Base-by-base conservation (phyloP, 495 filamentous ascomycete species). In the Aspergillus carlsbadensis region DNA sequence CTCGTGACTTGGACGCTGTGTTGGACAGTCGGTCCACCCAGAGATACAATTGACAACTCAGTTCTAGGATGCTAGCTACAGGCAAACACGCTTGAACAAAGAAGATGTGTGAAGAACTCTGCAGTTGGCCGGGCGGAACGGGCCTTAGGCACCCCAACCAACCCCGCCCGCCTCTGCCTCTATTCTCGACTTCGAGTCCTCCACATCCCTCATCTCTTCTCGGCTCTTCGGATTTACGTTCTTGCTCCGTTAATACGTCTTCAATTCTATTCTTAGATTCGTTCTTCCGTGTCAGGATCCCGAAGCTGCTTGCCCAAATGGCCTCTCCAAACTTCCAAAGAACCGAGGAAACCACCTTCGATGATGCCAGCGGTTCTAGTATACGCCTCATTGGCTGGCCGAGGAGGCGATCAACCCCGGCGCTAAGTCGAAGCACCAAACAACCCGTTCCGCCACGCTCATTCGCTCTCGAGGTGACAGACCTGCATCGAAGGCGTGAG, bases 371-470 rank as follows among this genome's bases (percentile, higher is more conserved):
- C 70, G 68, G 64, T 69, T 73, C 71, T 63, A n/a, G n/a, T n/a
- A 56, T 56, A 64, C 21, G 22, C 6, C 35, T 22, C 66, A 18
- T 74, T 74, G 71, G 71, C 59, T 56, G 49, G 35, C n/a, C 31
- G 14, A 22, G 18, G 46, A 62, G 63, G 37, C 66, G 66, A 69
- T 71, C 66, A 64, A 50, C 59, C 54, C 69, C 70, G 65, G 71
- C 68, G 71, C 71, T 67, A 65, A 70, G 52, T 51, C 47, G 61
- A 60, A 18, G 20, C 39, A 24, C 46, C 36, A 56, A 52, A 49
- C 46, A 36, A 20, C 46, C 17, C 24, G 18, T 36, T 26, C 15
- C 13, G 8, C 24, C 7, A 48, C 20, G 45, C 41, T 64, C 44
- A 64, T 61, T 64, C 47, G 62, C 35, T 54, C 31, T n/a, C 8